Evolutionary conservation across 768 basidiomycete species (phyloP).

Genomic region (Pleurotus ostreatus): DNA sequence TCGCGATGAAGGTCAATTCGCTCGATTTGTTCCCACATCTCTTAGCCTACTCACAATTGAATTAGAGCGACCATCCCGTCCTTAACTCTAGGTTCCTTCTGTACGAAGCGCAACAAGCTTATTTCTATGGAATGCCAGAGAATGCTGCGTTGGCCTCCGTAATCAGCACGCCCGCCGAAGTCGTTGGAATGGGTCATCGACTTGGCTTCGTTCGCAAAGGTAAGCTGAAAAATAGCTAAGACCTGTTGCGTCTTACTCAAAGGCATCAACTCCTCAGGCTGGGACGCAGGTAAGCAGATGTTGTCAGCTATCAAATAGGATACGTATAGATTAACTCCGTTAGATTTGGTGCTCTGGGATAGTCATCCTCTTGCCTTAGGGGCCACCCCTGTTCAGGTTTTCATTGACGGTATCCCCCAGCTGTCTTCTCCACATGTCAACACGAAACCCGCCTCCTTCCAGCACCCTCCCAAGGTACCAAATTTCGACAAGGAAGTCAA

Average conservation of each 20-base stretch:
- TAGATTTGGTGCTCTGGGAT: conserved; percentile 81
- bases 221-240: conserved; percentile 9
- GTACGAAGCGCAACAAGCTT: conserved; percentile 82
- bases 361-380: conserved; percentile 81
- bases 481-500: conserved; percentile 67
- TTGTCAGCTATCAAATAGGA: not conserved
- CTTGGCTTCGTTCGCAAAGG: conserved; percentile 75
- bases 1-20: conserved; percentile 64
- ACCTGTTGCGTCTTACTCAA: too few relatives aligned
- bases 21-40: conserved; percentile 1
- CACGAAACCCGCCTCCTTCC: conserved; percentile 46
- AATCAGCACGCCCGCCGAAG: conserved; percentile 66
- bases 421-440: conserved; percentile 41
- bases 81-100: conserved; percentile 72
- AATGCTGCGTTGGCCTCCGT: conserved; percentile 72
- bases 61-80: conserved; percentile 62
- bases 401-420: conserved; percentile 87
- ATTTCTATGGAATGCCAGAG: conserved; percentile 72
- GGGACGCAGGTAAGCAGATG: conserved; percentile 62
- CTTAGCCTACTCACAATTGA: not conserved
- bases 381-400: conserved; percentile 85
- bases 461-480: conserved; percentile 52
- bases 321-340: not conserved
- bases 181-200: conserved; percentile 76
- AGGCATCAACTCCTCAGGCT: conserved; percentile 35